phyloP scores from a whole-genome alignment of 2,329 filamentous ascomycete species.

The Fusarium oligoseptatum region DNA sequence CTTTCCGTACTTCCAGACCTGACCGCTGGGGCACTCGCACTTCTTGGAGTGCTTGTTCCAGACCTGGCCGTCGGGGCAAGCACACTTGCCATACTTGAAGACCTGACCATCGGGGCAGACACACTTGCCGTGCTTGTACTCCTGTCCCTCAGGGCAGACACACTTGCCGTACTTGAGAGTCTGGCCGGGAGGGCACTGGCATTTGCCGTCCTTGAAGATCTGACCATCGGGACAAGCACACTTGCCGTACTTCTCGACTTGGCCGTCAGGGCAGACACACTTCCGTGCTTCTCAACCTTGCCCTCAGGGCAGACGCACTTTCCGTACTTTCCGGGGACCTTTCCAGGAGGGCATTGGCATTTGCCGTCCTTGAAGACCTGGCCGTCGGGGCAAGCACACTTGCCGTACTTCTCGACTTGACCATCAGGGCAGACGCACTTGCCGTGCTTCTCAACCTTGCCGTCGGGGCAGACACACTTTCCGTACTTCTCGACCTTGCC shows the following conservation, averaged over 20 bases:
- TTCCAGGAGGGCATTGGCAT: background rate
- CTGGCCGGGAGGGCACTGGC: background rate
- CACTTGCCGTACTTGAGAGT: background rate
- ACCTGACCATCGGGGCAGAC: slow-evolving; percentile 1
- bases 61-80: background rate
- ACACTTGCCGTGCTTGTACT: background rate
- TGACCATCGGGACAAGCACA: slow-evolving; percentile 9
- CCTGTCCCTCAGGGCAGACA: background rate
- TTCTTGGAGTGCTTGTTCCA: background rate
- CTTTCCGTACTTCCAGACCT: background rate
- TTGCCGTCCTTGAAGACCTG: slow-evolving; percentile 19
- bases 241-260: background rate
- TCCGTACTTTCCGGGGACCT: background rate
- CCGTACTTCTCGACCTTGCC: slow-evolving; percentile 5
- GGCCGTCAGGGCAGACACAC: slow-evolving; percentile 2
- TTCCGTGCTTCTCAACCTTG: background rate
- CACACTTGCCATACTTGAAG: background rate
- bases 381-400: slow-evolving; percentile 12
- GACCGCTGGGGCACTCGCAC: background rate
- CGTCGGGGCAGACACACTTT: slow-evolving; percentile 28
- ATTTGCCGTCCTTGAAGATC: background rate
- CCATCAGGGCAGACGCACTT: slow-evolving; percentile 14
- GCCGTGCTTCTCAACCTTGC: background rate
- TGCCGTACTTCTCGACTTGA: slow-evolving; percentile 6
- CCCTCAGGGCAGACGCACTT: slow-evolving; percentile 8